Base-by-base conservation (phyloP, 2,329 filamentous ascomycete genomes). In the Pseudocercospora pini-densiflorae region DNA sequence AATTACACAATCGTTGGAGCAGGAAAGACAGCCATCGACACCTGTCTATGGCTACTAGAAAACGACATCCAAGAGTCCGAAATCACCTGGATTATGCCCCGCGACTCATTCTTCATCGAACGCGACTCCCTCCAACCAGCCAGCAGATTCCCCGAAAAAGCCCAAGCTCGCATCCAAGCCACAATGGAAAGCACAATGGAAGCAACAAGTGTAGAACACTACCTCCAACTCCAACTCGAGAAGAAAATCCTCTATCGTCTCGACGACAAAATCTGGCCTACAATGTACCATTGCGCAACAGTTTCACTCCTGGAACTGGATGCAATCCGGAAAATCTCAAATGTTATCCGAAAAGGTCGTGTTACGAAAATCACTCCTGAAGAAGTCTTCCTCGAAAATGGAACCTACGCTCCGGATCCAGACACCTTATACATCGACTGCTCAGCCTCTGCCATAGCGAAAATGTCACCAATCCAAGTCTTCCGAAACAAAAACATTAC, bases 1-100 rank as follows among this genome's bases (percentile, higher is more conserved):
- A 63, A 60, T 14, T 72, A 70, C 16, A 72, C 70, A 3, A 58
- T 71, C 8, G 64, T 72, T 14, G 69, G 70, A 12, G 68, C 67
- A 0, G 67, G 69, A 21, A 72, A 72, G 58, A 72, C 68, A 1
- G 70, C 67, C 2, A 71, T 72, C 40, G 70, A 71, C 47, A 59
- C 69, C 12, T 68, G 65, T 21, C 40, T 71, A 0, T 72, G 68
- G 70, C 54, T 72, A 3, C 61, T 72, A 12, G 59, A 53, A 10
- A 54, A 64, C 3, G 68, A 66, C 5, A 54, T 71, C n/a, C 10
- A 58, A 10, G 61, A 65, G 1, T 24, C 31, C 21, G 29, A 51
- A n/a, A 69, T 71, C 19, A 66, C 60, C n/a, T 72, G 69, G 70
- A 70, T 72, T 33, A 68, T 72, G 67, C 70, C 70, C 24, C 65